phyloP scores from a whole-genome alignment of 768 basidiomycete species.

The Suillus luteus region DNA sequence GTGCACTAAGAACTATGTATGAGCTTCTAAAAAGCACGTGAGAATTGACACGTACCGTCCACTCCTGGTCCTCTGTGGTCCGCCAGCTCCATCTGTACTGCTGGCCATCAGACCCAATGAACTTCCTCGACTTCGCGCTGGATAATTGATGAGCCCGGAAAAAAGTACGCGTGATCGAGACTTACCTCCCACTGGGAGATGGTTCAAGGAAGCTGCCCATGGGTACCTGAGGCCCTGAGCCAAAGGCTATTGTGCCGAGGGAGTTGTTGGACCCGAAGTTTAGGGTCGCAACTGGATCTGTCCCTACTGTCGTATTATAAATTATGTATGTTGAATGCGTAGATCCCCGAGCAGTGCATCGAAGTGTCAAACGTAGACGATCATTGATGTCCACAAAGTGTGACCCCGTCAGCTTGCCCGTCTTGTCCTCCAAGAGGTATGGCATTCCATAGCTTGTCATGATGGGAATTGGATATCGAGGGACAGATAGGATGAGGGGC shows the following conservation, averaged over 20 bases:
- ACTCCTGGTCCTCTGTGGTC: conserved; percentile 53
- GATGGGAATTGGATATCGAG: conserved; percentile 6
- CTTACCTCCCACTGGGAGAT: conserved; percentile 45
- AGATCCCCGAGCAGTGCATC: conserved; percentile 46
- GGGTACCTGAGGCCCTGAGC: conserved; percentile 35
- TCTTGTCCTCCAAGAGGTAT: conserved; percentile 65
- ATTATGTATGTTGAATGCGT: conserved; percentile 53
- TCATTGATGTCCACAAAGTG: conserved; percentile 67
- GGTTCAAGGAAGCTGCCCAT: conserved; percentile 60
- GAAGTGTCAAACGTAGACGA: conserved; percentile 52
- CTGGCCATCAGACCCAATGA: conserved; percentile 58
- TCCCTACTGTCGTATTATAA: conserved; percentile 41
- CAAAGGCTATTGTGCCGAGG: conserved; percentile 54
- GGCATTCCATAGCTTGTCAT: conserved; percentile 57
- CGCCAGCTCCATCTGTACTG: conserved; percentile 63
- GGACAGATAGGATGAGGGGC: conserved; percentile 14
- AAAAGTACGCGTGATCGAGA: conserved; percentile 12
- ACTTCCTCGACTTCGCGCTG: conserved; percentile 52
- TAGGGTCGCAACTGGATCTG: conserved; percentile 41
- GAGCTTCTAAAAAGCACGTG: background rate
- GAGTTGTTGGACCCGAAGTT: conserved; percentile 51
- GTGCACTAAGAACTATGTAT: conserved; percentile 47
- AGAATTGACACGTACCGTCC: conserved; percentile 51
- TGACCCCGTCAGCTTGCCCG: conserved; percentile 52
- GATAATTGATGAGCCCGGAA: conserved; percentile 12